Base-by-base conservation (phyloP, 495 filamentous ascomycete species). In the Clohesyomyces aquaticus region DNA sequence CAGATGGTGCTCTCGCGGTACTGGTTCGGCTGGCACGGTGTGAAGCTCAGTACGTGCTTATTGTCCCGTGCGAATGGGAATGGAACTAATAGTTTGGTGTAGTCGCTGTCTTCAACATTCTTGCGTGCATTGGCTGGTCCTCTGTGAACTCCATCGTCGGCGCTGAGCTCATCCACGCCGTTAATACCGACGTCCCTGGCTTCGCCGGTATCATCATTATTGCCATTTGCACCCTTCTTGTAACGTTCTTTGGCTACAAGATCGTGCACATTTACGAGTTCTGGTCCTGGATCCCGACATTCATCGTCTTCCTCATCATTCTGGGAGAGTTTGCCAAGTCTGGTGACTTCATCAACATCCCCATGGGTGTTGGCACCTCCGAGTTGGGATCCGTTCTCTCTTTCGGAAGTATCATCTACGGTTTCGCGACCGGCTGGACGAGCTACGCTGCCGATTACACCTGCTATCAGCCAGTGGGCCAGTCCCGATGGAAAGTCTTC, bases 1-100 rank as follows among this genome's bases (percentile, higher is more conserved):
- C 91, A 95, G 75, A 91, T 95, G 87, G 85, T 93, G 3, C 80
- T 93, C n/a, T 90, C 88, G 4, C 79, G 90, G 23, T 92, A 88
- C 76, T 95, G 79, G 78, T 93, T 69, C 27, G 66, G 66, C 27
- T 69, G 61, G 61, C 45, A 65, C 26, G 66, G 66, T 18, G 61
- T 69, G 11, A 69, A 69, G 46, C 47, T 69, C 29, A 69, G 63
- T 66, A 50, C 2, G 10, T n/a, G 18, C 23, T 28, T 26, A 9
- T 42, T 58, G 19, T 12, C 23, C 28, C 26, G 23, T 27, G 4
- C 3, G 11, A 26, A 22, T 28, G 11, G 23, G 14, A 27, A 11
- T 27, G 11, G 14, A 23, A 26, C 23, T 10, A 12, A 28, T 56
- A 61, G 38, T 28, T 35, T 22, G 11, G 16, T 27, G 19, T 72